Percentiles rank a stretch among this genome's conserved stretches.
Conservation (phyloP, 2,329 filamentous ascomycete species). For the Pseudophaeomoniella oleicola region DNA sequence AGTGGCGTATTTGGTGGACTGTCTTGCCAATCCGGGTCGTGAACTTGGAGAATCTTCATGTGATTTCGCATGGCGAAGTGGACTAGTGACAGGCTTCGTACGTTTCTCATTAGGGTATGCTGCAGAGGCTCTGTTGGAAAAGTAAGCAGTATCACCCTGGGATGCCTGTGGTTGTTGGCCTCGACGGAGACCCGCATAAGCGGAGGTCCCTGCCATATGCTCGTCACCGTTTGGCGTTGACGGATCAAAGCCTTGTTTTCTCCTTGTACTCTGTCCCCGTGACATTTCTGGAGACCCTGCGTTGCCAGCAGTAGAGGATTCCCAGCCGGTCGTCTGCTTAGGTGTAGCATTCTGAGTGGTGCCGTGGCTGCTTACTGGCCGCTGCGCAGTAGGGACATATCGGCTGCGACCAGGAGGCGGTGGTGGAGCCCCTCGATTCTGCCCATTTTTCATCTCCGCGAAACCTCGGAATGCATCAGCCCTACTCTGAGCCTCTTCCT, state of each 20-base stretch:
- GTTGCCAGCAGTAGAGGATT: conserved; percentile 4
- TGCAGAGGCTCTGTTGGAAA: conserved; percentile 12
- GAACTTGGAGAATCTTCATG: conserved; percentile 18
- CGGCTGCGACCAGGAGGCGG: conserved; percentile 5
- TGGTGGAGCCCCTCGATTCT: conserved; percentile 7
- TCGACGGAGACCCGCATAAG: conserved; percentile 26
- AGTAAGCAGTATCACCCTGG: conserved; percentile 19
- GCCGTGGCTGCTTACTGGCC: conserved; percentile 8
- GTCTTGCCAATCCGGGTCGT: conserved; percentile 31
- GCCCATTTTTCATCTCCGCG: conserved; percentile 25
- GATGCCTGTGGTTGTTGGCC: conserved; percentile 18
- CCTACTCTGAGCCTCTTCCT: conserved; percentile 24
- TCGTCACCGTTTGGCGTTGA: conserved; percentile 45
- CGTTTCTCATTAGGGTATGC: conserved; percentile 19
- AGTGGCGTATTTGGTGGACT: conserved; percentile 39
- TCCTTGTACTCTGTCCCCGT: conserved; percentile 30
- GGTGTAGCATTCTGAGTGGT: conserved; percentile 7
- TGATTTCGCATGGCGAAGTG: conserved; percentile 18
- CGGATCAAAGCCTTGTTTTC: conserved; percentile 43
- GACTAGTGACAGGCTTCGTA: conserved; percentile 27
- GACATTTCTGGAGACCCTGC: conserved; percentile 18
- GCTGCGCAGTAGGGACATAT: conserved; percentile 8
- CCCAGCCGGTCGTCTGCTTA: conserved; percentile 4
- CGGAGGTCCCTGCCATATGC: conserved; percentile 39
- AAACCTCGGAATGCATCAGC: conserved; percentile 30